Conservation (phyloP, 2,329 filamentous ascomycete species). For the Calonectria henricotiae region DNA sequence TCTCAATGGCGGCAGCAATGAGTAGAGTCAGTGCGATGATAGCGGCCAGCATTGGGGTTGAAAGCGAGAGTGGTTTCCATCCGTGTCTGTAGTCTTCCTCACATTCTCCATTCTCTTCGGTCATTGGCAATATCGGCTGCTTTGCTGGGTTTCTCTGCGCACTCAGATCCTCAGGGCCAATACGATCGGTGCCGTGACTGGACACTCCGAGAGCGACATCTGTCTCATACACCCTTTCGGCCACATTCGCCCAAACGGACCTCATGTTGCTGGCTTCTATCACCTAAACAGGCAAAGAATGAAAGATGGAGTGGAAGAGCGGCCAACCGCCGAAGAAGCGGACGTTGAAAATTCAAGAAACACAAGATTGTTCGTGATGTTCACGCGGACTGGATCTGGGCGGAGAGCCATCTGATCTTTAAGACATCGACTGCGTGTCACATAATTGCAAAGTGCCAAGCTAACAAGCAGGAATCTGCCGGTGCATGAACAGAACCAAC, state of each 20-base stretch:
- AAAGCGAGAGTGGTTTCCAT: slow-evolving; percentile 50
- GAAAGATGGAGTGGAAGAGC: background rate
- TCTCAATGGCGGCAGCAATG: slow-evolving; percentile 64
- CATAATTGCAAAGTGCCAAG: background rate
- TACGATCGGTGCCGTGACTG: background rate
- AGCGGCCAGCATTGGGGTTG: slow-evolving; percentile 56
- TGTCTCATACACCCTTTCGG: slow-evolving; percentile 26
- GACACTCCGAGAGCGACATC: slow-evolving; percentile 9
- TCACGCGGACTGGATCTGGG: background rate
- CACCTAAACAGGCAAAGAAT: background rate
- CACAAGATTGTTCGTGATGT: background rate
- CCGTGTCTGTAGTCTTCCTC: slow-evolving; percentile 2
- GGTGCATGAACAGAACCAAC: slow-evolving; percentile 17
- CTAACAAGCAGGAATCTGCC: background rate
- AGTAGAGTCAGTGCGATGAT: slow-evolving; percentile 59
- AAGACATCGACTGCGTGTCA: background rate
- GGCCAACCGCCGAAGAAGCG: background rate
- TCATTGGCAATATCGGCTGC: slow-evolving; percentile 11
- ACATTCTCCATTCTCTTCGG: background rate
- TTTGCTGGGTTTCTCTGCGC: background rate
- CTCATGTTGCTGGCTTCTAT: slow-evolving; percentile 24
- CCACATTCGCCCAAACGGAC: slow-evolving; percentile 31
- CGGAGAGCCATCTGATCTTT: slow-evolving; percentile 12
- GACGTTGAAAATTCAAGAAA: background rate
- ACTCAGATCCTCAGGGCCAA: slow-evolving; percentile 8